Evolutionary conservation across 2,329 filamentous ascomycete species (phyloP).

Genomic region (Cercospora canescens): DNA sequence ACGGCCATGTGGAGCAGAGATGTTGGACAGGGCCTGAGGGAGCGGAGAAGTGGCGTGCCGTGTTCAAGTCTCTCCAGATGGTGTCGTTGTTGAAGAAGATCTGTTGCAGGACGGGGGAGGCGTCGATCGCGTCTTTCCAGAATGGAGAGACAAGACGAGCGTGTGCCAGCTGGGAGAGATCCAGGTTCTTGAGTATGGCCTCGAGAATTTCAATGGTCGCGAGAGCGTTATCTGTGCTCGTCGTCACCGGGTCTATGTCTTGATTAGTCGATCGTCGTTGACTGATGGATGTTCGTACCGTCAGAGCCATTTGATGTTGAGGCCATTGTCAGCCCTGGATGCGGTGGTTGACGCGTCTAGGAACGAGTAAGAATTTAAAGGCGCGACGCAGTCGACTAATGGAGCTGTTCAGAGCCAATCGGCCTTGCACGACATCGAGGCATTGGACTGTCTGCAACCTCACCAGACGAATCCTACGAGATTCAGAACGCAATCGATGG

Average conservation of each 20-base stretch:
- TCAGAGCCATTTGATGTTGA: background rate
- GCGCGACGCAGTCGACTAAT: background rate
- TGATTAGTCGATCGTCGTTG: background rate
- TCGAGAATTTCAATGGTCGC: background rate
- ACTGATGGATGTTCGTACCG: background rate
- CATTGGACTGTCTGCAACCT: background rate
- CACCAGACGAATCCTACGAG: background rate
- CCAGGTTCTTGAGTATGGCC: background rate
- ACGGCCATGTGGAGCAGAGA: no score
- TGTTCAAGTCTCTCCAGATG: background rate
- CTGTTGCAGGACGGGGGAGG: background rate
- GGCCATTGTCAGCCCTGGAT: background rate
- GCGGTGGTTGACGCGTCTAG: background rate
- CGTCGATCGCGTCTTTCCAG: background rate
- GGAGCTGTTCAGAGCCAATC: background rate
- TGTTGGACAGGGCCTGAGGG: background rate
- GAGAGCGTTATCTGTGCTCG: background rate
- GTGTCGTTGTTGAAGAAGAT: background rate
- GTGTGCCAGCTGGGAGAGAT: background rate
- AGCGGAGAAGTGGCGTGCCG: background rate
- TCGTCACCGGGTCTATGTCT: background rate
- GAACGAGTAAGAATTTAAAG: background rate
- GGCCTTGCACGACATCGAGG: background rate
- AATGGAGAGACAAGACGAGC: background rate
- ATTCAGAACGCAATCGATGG: background rate